These are phyloP conservation scores for Gnomoniopsis sp. DNA, from an alignment of 2,329 filamentous ascomycete species.

Conservation along the genomic window DNA sequence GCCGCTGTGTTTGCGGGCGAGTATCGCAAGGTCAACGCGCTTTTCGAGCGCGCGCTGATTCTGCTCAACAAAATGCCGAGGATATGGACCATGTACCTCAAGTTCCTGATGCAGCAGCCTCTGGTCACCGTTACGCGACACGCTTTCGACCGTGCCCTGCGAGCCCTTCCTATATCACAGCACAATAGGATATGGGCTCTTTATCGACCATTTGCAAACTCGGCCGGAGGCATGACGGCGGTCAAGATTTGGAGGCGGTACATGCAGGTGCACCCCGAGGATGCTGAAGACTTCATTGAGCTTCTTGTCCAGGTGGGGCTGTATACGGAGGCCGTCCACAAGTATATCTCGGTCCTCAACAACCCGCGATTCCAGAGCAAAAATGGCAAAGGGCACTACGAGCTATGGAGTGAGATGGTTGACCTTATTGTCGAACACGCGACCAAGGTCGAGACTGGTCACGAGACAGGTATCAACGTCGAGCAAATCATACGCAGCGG, in stretches of 20 bases:
- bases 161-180: constrained; percentile 89
- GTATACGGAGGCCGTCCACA: constrained; percentile 87
- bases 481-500: constrained; percentile 91
- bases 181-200: constrained; percentile 94
- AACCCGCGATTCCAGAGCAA: constrained; percentile 89
- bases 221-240: constrained; percentile 83
- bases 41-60: constrained; percentile 90
- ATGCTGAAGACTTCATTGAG: constrained; percentile 92
- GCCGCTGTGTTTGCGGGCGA: constrained; percentile 75
- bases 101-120: constrained; percentile 88
- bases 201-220: constrained; percentile 87
- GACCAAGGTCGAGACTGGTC: constrained; percentile 75
- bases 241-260: constrained; percentile 93
- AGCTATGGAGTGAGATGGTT: constrained; percentile 97
- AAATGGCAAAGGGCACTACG: constrained; percentile 89
- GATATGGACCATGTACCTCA: constrained; percentile 94
- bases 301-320: constrained; percentile 75
- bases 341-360: constrained; percentile 89
- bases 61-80: constrained; percentile 97
- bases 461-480: constrained; percentile 81
- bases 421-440: constrained; percentile 91
- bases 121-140: constrained; percentile 80
- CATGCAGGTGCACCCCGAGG: constrained; percentile 95
- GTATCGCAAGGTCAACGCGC: constrained; percentile 88
- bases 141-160: constrained; percentile 87